Percentiles rank a stretch among this genome's conserved stretches.
Conservation (phyloP, 305 asterid species). For the Fraxinus greggii region DNA sequence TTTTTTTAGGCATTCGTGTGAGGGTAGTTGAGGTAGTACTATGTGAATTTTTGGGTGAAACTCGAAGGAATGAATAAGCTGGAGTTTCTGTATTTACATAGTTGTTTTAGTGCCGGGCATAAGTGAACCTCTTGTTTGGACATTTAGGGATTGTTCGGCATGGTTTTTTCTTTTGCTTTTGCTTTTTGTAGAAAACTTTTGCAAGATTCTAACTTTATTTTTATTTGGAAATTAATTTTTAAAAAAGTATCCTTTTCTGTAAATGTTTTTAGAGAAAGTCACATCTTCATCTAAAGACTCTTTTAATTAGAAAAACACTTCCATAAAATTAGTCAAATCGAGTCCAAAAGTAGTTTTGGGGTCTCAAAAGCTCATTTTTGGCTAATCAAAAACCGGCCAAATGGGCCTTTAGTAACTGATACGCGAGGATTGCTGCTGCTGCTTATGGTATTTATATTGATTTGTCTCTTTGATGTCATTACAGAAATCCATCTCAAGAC, state of each 20-base stretch:
- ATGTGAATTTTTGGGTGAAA: background rate
- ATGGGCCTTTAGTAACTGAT: background rate
- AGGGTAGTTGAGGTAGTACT: background rate
- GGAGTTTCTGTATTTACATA: background rate
- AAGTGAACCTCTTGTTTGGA: background rate
- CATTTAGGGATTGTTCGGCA: background rate
- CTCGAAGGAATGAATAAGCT: background rate
- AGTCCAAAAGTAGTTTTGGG: background rate
- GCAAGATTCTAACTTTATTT: background rate
- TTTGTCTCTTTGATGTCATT: background rate
- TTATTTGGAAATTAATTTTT: background rate
- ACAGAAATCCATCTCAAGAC: slow-evolving; percentile 70
- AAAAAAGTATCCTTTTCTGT: background rate
- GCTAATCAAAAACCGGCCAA: background rate
- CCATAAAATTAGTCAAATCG: too few relatives aligned
- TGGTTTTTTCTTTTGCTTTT: too few relatives aligned
- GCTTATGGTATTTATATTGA: background rate
- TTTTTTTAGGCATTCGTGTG: background rate
- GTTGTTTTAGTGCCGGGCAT: background rate
- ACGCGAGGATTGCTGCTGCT: background rate
- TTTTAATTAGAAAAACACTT: background rate
- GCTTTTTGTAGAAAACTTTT: background rate
- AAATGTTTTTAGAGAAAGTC: background rate
- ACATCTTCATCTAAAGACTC: too few relatives aligned
- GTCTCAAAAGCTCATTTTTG: background rate